These are phyloP conservation scores for Francoa sonchifolia DNA, from an alignment of 441 rosid genomes.

Conservation along the genomic window DNA sequence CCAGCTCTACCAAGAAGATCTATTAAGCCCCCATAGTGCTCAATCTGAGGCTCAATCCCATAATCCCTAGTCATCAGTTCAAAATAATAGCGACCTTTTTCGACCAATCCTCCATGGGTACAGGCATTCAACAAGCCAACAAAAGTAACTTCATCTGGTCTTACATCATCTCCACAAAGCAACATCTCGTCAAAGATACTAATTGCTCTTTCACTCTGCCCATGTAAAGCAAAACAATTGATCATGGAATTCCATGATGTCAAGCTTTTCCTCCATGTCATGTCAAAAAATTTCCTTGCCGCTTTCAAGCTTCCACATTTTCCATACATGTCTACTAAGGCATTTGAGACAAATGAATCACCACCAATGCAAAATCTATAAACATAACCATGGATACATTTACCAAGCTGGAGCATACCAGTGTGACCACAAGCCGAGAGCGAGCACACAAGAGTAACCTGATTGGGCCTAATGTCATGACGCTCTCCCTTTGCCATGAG, in stretches of 20 bases:
- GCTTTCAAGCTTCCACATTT: slow-evolving; percentile 48
- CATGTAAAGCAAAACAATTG: slow-evolving; percentile 52
- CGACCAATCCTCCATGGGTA: slow-evolving; percentile 49
- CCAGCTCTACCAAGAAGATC: slow-evolving; percentile 63
- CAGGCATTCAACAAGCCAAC: slow-evolving; percentile 54
- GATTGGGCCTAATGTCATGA: slow-evolving; percentile 27
- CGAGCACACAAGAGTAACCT: slow-evolving; percentile 36
- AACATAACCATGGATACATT: slow-evolving; percentile 37
- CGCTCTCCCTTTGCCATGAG: slow-evolving; percentile 4
- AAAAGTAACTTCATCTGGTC: slow-evolving; percentile 43
- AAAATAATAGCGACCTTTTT: slow-evolving; percentile 34
- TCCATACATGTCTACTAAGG: slow-evolving; percentile 51
- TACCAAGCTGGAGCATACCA: slow-evolving; percentile 40
- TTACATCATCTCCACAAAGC: slow-evolving; percentile 10
- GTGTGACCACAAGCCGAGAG: slow-evolving; percentile 49
- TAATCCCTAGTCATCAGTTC: slow-evolving; percentile 29
- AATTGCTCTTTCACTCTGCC: slow-evolving; percentile 32
- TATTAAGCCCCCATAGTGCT: slow-evolving; percentile 55
- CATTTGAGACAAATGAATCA: slow-evolving; percentile 34
- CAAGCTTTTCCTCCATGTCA: slow-evolving; percentile 21
- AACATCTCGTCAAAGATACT: slow-evolving; percentile 42
- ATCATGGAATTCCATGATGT: slow-evolving; percentile 58
- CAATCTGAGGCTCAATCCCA: slow-evolving; percentile 34
- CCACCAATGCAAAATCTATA: slow-evolving; percentile 22
- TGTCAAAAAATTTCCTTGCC: slow-evolving; percentile 35